phyloP scores from a whole-genome alignment of 2,329 filamentous ascomycete genomes.

The Stachybotrys echinatus region DNA sequence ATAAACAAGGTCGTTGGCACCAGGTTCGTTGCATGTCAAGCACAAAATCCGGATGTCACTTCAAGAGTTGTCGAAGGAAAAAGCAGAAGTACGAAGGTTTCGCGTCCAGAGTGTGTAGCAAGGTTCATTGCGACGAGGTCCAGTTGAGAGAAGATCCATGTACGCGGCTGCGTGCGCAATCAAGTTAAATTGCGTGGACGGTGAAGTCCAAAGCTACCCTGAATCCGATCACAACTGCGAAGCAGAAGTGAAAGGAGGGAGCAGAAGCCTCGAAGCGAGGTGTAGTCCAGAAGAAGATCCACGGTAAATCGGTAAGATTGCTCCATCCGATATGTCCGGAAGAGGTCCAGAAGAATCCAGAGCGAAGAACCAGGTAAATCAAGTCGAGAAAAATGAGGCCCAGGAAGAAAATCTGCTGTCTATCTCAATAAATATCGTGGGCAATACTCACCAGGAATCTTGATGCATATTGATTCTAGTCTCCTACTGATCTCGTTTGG shows the following conservation, averaged over 20 bases:
- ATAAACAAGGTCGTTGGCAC: neutral
- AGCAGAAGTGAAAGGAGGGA: conserved; percentile 6
- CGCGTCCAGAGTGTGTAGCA: neutral
- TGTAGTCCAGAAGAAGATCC: neutral
- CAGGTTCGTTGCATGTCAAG: neutral
- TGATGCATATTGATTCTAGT: conserved; percentile 18
- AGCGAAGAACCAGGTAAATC: neutral
- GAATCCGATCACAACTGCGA: neutral
- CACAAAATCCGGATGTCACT: neutral
- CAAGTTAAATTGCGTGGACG: conserved; percentile 22
- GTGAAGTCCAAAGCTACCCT: conserved; percentile 1
- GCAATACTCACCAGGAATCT: conserved; percentile 32
- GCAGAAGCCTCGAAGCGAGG: neutral
- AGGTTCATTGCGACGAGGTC: neutral
- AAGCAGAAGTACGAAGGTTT: neutral
- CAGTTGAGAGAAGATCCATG: neutral
- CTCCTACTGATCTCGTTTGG: conserved; percentile 19
- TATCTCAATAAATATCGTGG: conserved; percentile 10
- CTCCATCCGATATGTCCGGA: neutral
- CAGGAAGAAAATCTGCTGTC: neutral
- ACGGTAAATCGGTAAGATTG: neutral
- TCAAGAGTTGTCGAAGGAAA: neutral
- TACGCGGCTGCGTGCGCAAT: conserved; percentile 22
- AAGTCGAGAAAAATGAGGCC: neutral
- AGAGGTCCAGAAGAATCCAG: conserved; percentile 5